Evolutionary conservation across 2,329 filamentous ascomycete species (phyloP).

Genomic region (Amylocarpus encephaloides): DNA sequence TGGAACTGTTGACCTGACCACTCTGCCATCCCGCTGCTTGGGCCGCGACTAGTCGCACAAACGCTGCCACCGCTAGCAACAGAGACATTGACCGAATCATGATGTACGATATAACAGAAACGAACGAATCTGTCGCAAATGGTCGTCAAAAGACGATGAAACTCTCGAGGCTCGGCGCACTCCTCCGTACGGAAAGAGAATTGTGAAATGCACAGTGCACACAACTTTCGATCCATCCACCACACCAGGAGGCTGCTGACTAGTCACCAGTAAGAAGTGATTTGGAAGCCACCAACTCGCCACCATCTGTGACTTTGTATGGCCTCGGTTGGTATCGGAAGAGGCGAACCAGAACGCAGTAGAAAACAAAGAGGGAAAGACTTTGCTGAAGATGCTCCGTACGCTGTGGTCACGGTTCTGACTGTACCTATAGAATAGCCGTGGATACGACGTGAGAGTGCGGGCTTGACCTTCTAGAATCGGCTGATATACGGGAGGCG

Average conservation of each 20-base stretch:
- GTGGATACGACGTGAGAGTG: neutral
- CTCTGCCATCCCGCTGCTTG: constrained; percentile 45
- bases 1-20: constrained; percentile 48
- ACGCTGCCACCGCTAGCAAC: constrained; percentile 12
- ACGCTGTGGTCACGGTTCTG: neutral
- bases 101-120: constrained; percentile 9
- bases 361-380: neutral
- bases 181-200: neutral
- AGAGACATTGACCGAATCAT: constrained; percentile 14
- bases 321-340: constrained; percentile 6
- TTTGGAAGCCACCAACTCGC: constrained; percentile 9
- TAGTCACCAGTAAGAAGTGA: constrained; percentile 1
- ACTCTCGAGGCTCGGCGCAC: constrained; percentile 8
- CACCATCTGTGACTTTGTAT: constrained; percentile 10
- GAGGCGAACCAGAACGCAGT: constrained; percentile 3
- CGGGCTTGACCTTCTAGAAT: neutral
- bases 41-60: constrained; percentile 31
- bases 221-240: neutral
- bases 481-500: neutral
- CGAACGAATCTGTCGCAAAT: neutral
- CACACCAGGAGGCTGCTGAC: neutral
- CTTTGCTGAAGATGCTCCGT: neutral
- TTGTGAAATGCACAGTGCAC: constrained; percentile 9
- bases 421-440: neutral
- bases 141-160: constrained; percentile 6